Conservation (phyloP, 2,329 filamentous ascomycete species). For the Polychaeton citri region DNA sequence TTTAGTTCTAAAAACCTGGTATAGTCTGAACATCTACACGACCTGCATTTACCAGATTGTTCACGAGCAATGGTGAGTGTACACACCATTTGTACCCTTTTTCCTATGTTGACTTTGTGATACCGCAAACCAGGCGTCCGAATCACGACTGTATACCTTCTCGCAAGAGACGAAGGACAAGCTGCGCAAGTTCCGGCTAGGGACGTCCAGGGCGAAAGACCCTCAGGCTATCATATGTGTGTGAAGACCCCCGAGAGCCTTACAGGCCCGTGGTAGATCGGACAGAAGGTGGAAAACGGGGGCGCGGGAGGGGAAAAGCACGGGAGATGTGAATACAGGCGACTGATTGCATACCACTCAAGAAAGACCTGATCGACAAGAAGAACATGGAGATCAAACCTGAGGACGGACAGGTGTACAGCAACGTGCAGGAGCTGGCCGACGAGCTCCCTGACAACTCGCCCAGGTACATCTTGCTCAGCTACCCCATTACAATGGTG, state of each 20-base stretch:
- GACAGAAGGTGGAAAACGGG: neutral
- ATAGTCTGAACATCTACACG: no score
- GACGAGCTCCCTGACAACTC: constrained; percentile 89
- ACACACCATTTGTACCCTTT: no score
- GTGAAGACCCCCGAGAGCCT: constrained; percentile 20
- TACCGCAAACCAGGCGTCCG: constrained; percentile 61
- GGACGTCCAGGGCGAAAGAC: constrained; percentile 72
- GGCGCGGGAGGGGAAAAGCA: neutral
- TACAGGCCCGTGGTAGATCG: neutral
- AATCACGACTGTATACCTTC: constrained; percentile 85
- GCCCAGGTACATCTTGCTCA: constrained; percentile 78
- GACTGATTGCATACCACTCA: neutral
- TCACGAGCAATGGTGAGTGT: no score
- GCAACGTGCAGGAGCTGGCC: constrained; percentile 62
- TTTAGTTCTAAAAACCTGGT: no score
- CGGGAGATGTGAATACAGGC: neutral
- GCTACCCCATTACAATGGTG: constrained; percentile 81
- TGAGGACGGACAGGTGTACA: constrained; percentile 70
- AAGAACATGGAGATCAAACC: constrained; percentile 77
- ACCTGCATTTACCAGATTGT: no score
- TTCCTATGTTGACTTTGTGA: no score
- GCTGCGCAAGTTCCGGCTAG: constrained; percentile 85
- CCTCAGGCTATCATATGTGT: constrained; percentile 92
- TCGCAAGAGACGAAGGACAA: constrained; percentile 79
- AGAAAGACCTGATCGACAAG: constrained; percentile 75